Evolutionary conservation across 106 monocot species (phyloP).

Genomic region (Dendrobium officinale): DNA sequence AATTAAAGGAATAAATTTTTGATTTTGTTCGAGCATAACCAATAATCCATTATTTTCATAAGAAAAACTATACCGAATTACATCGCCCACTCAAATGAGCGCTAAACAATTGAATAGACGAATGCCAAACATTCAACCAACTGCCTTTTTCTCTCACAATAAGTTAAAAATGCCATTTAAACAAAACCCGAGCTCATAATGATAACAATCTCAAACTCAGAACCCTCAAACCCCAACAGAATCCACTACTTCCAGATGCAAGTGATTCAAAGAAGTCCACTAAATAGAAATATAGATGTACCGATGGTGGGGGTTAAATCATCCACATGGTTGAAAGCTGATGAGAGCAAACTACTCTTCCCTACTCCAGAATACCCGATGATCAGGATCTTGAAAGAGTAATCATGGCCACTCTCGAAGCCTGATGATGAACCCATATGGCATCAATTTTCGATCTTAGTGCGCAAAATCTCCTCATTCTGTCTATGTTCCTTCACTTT

Average conservation of each 20-base stretch:
- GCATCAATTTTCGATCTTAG: not conserved
- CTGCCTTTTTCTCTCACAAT: not conserved
- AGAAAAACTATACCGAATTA: not conserved
- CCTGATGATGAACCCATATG: not conserved
- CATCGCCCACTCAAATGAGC: not conserved
- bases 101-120: not conserved
- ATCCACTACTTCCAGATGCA: not conserved
- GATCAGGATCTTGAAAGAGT: slow-evolving; percentile 53
- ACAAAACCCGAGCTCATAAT: not conserved
- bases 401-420: slow-evolving; percentile 21
- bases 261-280: not conserved
- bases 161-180: not conserved
- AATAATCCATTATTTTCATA: too few relatives aligned
- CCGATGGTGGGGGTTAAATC: slow-evolving; percentile 47
- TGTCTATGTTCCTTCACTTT: not conserved
- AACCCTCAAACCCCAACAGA: too few relatives aligned
- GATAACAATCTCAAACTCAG: not conserved
- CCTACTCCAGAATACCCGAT: slow-evolving; percentile 64
- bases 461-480: not conserved
- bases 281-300: slow-evolving; percentile 1
- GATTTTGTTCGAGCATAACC: too few relatives aligned
- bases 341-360: slow-evolving; percentile 51
- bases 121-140: not conserved
- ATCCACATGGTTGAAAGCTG: slow-evolving; percentile 35
- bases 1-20: too few relatives aligned